Evolutionary conservation across 2,329 filamentous ascomycete genomes (phyloP).

Genomic region (Trichoderma sp.): DNA sequence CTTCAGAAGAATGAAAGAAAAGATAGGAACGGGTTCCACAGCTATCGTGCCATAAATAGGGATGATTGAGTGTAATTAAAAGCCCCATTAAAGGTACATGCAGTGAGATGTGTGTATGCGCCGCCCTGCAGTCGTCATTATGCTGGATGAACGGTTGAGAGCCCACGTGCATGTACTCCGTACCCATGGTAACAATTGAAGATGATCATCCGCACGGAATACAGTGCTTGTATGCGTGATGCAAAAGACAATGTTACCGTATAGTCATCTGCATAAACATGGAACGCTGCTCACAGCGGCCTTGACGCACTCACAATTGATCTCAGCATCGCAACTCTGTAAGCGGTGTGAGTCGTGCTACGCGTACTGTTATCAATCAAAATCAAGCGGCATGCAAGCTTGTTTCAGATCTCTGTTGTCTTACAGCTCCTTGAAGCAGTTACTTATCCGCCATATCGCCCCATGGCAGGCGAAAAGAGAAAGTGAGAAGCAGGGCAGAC

Average conservation of each 20-base stretch:
- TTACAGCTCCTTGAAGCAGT: neutral
- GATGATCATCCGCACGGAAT: neutral
- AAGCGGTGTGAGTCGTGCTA: neutral
- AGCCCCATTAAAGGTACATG: constrained; percentile 1
- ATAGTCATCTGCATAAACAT: neutral
- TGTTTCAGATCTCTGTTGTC: constrained; percentile 7
- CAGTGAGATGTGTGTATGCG: constrained; percentile 9
- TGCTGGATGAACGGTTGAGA: neutral
- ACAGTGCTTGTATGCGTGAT: neutral
- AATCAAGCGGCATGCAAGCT: neutral
- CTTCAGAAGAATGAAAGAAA: neutral
- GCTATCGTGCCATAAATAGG: neutral
- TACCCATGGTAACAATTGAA: neutral
- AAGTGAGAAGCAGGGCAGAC: neutral
- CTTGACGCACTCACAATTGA: neutral
- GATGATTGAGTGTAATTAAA: neutral
- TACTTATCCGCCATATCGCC: too few relatives aligned
- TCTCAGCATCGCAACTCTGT: neutral
- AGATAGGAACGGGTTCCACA: neutral
- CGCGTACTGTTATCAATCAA: neutral
- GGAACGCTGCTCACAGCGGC: too few relatives aligned
- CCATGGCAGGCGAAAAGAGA: neutral
- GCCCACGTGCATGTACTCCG: neutral
- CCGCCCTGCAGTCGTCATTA: constrained; percentile 7
- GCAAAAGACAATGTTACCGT: neutral